A percentile compares a stretch with the other conserved stretches of the same genome.
Conservation (phyloP, 495 filamentous ascomycete genomes). For the Aspergillus coremiiformis region DNA sequence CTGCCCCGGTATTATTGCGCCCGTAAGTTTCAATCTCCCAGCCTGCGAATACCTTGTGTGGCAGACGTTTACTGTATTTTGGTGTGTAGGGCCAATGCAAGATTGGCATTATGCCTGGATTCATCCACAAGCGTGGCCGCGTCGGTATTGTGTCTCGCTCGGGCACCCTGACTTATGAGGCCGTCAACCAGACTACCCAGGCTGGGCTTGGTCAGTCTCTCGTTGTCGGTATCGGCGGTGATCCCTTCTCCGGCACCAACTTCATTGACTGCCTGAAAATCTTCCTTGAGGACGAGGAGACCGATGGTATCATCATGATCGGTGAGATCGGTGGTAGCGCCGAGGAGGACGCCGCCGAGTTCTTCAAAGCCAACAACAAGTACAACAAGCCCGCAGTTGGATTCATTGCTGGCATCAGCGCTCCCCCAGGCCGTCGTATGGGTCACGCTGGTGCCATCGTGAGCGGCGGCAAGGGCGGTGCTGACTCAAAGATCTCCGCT, state of each 20-base stretch:
- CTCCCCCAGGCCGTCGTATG: slow-evolving; percentile 93
- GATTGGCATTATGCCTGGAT: slow-evolving; percentile 99
- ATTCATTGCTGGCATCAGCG: slow-evolving; percentile 98
- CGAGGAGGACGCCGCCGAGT: slow-evolving; percentile 96
- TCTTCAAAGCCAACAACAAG: slow-evolving; percentile 84
- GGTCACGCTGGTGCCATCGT: slow-evolving; percentile 98
- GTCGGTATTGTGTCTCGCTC: slow-evolving; percentile 98
- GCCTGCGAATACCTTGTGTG: neutral
- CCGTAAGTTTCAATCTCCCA: slow-evolving; percentile 37
- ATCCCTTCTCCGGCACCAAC: slow-evolving; percentile 98
- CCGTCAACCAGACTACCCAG: slow-evolving; percentile 98
- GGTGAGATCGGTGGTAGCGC: slow-evolving; percentile 97
- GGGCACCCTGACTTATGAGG: slow-evolving; percentile 97
- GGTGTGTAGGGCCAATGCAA: slow-evolving; percentile 83
- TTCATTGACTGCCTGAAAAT: slow-evolving; percentile 98
- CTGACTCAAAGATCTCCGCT: slow-evolving; percentile 93
- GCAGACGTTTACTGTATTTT: slow-evolving; percentile 11
- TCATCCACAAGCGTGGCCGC: slow-evolving; percentile 99
- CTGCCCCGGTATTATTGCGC: slow-evolving; percentile 96
- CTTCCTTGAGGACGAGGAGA: slow-evolving; percentile 93
- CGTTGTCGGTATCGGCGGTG: slow-evolving; percentile 96
- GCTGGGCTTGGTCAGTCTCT: slow-evolving; percentile 95
- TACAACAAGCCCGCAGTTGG: slow-evolving; percentile 91
- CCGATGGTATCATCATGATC: slow-evolving; percentile 99
- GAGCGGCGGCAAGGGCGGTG: slow-evolving; percentile 92